Base-by-base conservation (phyloP, 2,329 filamentous ascomycete species). In the Colletotrichum sp. region DNA sequence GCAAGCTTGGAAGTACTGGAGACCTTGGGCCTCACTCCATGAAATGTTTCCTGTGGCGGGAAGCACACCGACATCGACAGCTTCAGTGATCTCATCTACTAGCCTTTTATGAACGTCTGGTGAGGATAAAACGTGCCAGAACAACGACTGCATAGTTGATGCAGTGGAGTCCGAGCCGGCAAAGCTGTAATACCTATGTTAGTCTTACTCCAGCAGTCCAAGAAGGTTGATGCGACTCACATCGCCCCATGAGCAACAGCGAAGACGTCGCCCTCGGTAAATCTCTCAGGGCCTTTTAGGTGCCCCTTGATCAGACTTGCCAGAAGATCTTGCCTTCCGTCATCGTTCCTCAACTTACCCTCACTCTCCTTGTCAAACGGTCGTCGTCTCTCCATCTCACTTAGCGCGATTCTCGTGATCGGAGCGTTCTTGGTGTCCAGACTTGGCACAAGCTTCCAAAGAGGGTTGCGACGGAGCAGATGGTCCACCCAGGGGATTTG, bases 161-260 rank as follows among this genome's bases (percentile, higher is more conserved):
- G 91, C 90, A 0, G 91, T 92, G 0, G 90, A 91, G 82, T 92
- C 91, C 24, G 91, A 91, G 30, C 91, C 91, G 18, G 90, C 90
- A 79, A 92, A 90, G 75, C 88, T 90, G 69, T 24, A 9, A 2
- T 5, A 6, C 13, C 5, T n/a, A 26, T 12, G 55, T 57, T 7
- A 72, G 52, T 18, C 64, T 24, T 6, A 5, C 6, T 57, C 18
- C 18, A 12, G 2, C 36, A 43, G 9, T 16, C 13, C 24, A 16
- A 26, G 18, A 55, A 26, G 8, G n/a, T 15, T 13, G 10, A 16
- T 15, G 30, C 15, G 15, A 82, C 87, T 84, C 78, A 89, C 88
- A 90, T 91, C 2, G 90, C 89, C 12, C 89, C 89, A 75, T 91
- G 89, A 6, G 89, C 87, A 7, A 91, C 88, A 9, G 90, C 88